Evolutionary conservation across 352 stramenopile genomes (phyloP), one percentile per base, ranked within the genome.

Genomic region (Blastocystis sp.): DNA sequence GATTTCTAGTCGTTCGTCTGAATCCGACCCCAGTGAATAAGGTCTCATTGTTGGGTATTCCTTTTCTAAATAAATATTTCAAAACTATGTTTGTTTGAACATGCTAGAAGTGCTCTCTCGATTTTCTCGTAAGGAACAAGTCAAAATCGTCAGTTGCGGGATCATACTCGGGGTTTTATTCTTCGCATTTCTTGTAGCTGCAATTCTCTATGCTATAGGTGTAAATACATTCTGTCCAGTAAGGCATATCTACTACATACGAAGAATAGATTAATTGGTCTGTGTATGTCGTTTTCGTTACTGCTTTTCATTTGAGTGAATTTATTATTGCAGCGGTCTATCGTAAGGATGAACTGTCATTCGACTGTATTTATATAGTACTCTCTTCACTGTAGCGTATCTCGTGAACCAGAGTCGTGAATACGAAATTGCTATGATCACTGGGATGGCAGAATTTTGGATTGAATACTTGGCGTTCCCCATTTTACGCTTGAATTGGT

Each of bases 351-450:
- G 63, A 73, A 11, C 20, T 87, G 13, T 55, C n/a, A 23, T 87
- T 87, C 43, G 76, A 87, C 63, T 87, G 70, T 80, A 26, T 41
- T 26, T 43, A 43, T 23, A 15, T 20, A 34, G 7, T 6, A 41
- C 41, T 63, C 7, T 47, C 39, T 80, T 80, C n/a, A 80, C 45
- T 56, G 23, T 64, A 80, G 70, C 76, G 13, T 87, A 70, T 70
- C 53, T 87, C 20, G 76, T 87, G 34, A 87, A 87, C 54, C 76
- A 87, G 59, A 87, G 76, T 13, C 59, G 43, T 41, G 45, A 73
- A 15, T 87, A 87, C 47, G 59, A 62, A 9, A 54, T 76, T n/a
- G 76, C 76, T n/a, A 87, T 87, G 59, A 73, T 87, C n/a, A 76
- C 63, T 20, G 76, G 59, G 7, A 87, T 87, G 26, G 29, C 26